Base-by-base conservation (phyloP, 2,329 filamentous ascomycete species). In the Lithohypha guttulata region DNA sequence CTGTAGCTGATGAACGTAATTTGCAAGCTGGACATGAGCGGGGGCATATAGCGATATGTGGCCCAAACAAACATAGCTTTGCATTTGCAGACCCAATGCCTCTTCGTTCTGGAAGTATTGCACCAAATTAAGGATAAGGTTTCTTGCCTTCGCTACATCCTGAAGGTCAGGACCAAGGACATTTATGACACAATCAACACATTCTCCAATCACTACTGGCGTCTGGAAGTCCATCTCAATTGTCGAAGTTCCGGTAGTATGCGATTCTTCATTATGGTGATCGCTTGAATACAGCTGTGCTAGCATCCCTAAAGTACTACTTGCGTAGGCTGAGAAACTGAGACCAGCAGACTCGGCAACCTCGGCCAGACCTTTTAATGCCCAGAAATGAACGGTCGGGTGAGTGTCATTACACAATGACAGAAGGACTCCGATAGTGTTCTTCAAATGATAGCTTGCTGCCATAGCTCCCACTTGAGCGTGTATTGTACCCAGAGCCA, bases 381-480 rank as follows among this genome's bases (percentile, higher is more conserved):
- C 89, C 86, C 87, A 96, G 56, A 89, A 94, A 59, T 98, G 91
- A 6, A 98, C 91, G 1, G 84, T 79, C 0, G 91, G 87, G 57
- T 98, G 91, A 14, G 89, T 84, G 55, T 98, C 91, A 51, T 87
- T 94, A 58, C 86, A 89, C 7, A 98, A 71, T 6, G 91, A 96
- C 82, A 96, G 93, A n/a, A 98, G 66, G 26, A 98, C 93, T 13
- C 89, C 83, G n/a, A 95, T 73, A 34, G 98, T 95, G 1, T 86
- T 95, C 65, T 96, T 96, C 35, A 98, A 70, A 57, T 98, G 91
- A 52, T 91, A 86, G 3, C 87, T 86, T 39, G 91, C 91, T 38
- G 91, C 91, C 87, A 98, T 96, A 41, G 91, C 89, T 42, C 91
- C 93, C 22, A 98, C 83, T 58, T 94, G 86, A 13, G 85, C 83